Percentiles rank a stretch among this genome's conserved stretches.
These are phyloP conservation scores for Hypsizygus ulmarius DNA, from an alignment of 1,284 basidiomycete species.

Conservation along the genomic window DNA sequence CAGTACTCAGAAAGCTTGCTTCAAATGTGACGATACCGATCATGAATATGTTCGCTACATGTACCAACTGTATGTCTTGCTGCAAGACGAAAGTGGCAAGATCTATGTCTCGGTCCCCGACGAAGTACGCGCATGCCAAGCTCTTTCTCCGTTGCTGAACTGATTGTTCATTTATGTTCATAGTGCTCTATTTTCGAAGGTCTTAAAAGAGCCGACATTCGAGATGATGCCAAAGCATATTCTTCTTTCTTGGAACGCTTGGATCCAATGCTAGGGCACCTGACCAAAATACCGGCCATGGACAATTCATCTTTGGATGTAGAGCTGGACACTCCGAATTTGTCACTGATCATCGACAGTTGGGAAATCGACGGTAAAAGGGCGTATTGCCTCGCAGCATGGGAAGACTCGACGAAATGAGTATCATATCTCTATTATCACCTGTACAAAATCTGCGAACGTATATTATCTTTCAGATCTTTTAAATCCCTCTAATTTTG, in stretches of 20 bases:
- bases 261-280: slow-evolving; percentile 43
- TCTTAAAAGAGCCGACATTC: slow-evolving; percentile 41
- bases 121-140: slow-evolving; percentile 35
- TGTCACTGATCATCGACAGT: slow-evolving; percentile 18
- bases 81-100: slow-evolving; percentile 48
- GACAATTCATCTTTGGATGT: slow-evolving; percentile 1
- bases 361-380: slow-evolving; percentile 19
- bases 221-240: slow-evolving; percentile 36
- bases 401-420: slow-evolving; percentile 3
- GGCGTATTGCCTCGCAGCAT: slow-evolving; percentile 16
- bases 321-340: slow-evolving; percentile 12
- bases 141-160: neutral
- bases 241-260: slow-evolving; percentile 38
- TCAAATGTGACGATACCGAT: slow-evolving; percentile 50
- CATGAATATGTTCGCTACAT: slow-evolving; percentile 44
- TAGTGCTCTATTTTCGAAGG: slow-evolving; percentile 46
- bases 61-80: slow-evolving; percentile 46
- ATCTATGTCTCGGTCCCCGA: slow-evolving; percentile 46
- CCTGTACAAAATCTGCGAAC: neutral
- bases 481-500: no score
- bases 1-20: slow-evolving; percentile 41
- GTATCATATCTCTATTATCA: neutral
- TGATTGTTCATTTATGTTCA: slow-evolving; percentile 8
- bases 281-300: slow-evolving; percentile 24
- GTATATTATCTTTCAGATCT: no score